Evolutionary conservation across 176 grass and related monocot genomes (phyloP), one percentile per base, ranked within the genome.

Genomic region (Carex myosuroides): DNA sequence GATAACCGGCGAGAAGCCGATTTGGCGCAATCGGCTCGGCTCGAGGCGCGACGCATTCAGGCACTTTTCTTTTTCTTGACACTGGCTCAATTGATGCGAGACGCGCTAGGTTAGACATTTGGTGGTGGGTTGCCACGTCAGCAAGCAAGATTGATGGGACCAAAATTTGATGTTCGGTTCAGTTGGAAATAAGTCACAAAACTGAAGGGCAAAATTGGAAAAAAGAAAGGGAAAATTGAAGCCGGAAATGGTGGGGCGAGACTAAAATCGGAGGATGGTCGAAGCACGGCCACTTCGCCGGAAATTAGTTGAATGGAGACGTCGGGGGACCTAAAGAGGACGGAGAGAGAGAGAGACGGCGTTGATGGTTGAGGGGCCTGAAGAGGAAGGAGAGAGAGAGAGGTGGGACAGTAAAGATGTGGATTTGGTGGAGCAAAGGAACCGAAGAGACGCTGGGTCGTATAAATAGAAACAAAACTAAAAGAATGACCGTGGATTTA

Each of bases 1-100:
- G 84, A 84, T 84, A 88, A 55, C 88, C 91, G 58, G 84, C 84
- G 16, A 92, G 81, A 48, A 92, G 73, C 84, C 22, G 79, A 35
- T 86, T 90, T 16, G 58, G 44, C 52, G n/a, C 29, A 9, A 37
- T 24, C 21, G 76, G 3, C 79, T 83, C 58, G 32, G 8, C 41
- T 79, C 8, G 77, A 14, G 10, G 17, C 54, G 46, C 24, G 6
- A 57, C 30, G 26, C 8, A 3, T 11, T 26, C 33, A 24, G 3
- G 9, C 42, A 42, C 6, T 39, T 70, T 70, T 70, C 66, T 42
- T 70, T 70, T 70, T 30, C 66, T 70, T 14, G 33, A 70, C 14
- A 17, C 66, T 70, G 16, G 32, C 18, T 70, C 66, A 41, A 69
- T 37, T 30, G 66, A 18, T 69, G 32, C 33, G 66, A 69, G 33